Conservation (phyloP, 768 basidiomycete species). For the Pluteus cervinus region DNA sequence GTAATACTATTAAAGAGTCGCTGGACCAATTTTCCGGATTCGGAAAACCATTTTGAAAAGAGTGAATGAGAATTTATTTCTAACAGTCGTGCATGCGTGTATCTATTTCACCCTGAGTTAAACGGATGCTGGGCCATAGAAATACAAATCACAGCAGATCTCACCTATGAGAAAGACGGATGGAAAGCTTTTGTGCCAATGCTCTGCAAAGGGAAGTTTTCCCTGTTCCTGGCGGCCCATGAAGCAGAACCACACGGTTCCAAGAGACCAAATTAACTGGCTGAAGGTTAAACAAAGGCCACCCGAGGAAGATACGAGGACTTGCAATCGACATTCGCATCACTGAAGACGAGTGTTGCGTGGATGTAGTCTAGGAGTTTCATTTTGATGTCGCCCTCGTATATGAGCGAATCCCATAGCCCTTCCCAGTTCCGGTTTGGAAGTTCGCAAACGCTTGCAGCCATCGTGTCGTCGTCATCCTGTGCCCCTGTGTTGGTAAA, state of each 20-base stretch:
- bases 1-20: constrained; percentile 83
- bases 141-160: constrained; percentile 15
- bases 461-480: constrained; percentile 69
- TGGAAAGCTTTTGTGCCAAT: constrained; percentile 90
- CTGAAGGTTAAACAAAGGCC: constrained; percentile 5
- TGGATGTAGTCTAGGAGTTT: constrained; percentile 92
- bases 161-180: constrained; percentile 81
- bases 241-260: constrained; percentile 92
- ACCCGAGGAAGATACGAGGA: constrained; percentile 10
- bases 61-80: constrained; percentile 99
- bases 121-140: too few relatives aligned
- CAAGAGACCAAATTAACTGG: constrained; percentile 87
- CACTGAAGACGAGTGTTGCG: constrained; percentile 89
- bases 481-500: constrained; percentile 51
- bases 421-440: constrained; percentile 84
- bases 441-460: constrained; percentile 85
- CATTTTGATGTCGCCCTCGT: constrained; percentile 75
- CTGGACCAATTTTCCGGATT: constrained; percentile 97
- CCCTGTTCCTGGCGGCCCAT: constrained; percentile 96
- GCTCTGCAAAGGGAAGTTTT: constrained; percentile 95
- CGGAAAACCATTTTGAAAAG: constrained; percentile 99
- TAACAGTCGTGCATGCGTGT: constrained; percentile 78
- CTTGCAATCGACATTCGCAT: constrained; percentile 80
- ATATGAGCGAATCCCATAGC: constrained; percentile 90
- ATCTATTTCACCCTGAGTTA: constrained; percentile 53